Evolutionary conservation across 257 asterid species (phyloP).

Genomic region (Gardenia jasminoides): DNA sequence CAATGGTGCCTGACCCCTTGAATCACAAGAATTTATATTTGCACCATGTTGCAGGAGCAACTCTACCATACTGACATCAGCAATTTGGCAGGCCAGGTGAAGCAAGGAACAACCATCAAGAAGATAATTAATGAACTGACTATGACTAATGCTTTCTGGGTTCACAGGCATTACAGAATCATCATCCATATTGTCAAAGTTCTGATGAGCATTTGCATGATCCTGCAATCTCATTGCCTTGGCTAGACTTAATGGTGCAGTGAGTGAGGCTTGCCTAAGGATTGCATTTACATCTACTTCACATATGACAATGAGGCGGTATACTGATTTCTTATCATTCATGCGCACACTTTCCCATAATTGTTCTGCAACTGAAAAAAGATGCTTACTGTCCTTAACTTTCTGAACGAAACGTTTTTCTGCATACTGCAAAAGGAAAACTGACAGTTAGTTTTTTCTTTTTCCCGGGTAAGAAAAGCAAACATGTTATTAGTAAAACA

Average conservation of each 20-base stretch:
- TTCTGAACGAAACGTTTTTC: slow-evolving; percentile 77
- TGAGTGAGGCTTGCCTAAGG: slow-evolving; percentile 53
- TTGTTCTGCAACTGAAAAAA: slow-evolving; percentile 55
- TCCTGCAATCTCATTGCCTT: slow-evolving; percentile 86
- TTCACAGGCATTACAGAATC: slow-evolving; percentile 35
- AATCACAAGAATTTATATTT: slow-evolving; percentile 69
- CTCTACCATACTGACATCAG: slow-evolving; percentile 93
- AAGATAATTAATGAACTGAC: slow-evolving; percentile 29
- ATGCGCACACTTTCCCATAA: slow-evolving; percentile 88
- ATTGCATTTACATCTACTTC: slow-evolving; percentile 72
- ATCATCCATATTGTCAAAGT: slow-evolving; percentile 38
- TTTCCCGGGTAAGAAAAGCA: not conserved
- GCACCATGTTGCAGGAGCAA: slow-evolving; percentile 94
- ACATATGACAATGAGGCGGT: slow-evolving; percentile 71
- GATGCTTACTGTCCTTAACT: slow-evolving; percentile 46
- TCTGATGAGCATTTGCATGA: slow-evolving; percentile 37
- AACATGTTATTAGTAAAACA: not conserved
- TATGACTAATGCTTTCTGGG: slow-evolving; percentile 35
- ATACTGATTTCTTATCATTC: slow-evolving; percentile 75
- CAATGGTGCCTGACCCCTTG: slow-evolving; percentile 67
- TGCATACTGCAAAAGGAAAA: slow-evolving; percentile 61
- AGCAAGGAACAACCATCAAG: slow-evolving; percentile 72
- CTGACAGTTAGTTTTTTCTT: too few relatives aligned
- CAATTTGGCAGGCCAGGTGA: slow-evolving; percentile 90
- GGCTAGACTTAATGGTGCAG: slow-evolving; percentile 74